phyloP scores from a whole-genome alignment of 2,329 filamentous ascomycete genomes.

The Sporothrix pseudoabietina region DNA sequence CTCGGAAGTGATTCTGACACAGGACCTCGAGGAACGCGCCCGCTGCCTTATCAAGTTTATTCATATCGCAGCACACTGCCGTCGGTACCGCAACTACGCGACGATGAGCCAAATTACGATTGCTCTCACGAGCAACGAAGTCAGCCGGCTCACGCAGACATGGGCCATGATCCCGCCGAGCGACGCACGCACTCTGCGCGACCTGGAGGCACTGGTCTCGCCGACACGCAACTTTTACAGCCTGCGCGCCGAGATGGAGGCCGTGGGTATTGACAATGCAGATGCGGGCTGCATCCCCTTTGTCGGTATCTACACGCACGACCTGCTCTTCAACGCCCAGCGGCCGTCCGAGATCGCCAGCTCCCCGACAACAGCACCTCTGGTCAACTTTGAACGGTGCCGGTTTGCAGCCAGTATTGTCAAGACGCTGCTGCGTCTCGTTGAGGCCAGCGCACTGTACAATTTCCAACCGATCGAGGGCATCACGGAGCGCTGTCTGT shows the following conservation, averaged over 20 bases:
- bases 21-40: slow-evolving; percentile 70
- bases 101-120: slow-evolving; percentile 81
- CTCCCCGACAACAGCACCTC: slow-evolving; percentile 64
- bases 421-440: slow-evolving; percentile 75
- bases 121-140: slow-evolving; percentile 72
- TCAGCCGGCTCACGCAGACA: slow-evolving; percentile 67
- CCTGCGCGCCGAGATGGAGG: slow-evolving; percentile 79
- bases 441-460: slow-evolving; percentile 77
- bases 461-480: slow-evolving; percentile 73
- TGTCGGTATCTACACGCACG: slow-evolving; percentile 80
- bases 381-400: slow-evolving; percentile 83
- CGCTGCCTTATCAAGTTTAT: slow-evolving; percentile 79
- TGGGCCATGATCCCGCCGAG: slow-evolving; percentile 69
- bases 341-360: slow-evolving; percentile 73
- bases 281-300: slow-evolving; percentile 80
- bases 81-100: slow-evolving; percentile 77
- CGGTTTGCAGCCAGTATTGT: slow-evolving; percentile 74
- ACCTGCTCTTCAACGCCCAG: slow-evolving; percentile 79
- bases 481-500: slow-evolving; percentile 78
- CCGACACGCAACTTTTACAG: slow-evolving; percentile 77
- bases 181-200: slow-evolving; percentile 66
- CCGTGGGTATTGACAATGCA: slow-evolving; percentile 51
- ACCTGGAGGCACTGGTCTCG: slow-evolving; percentile 72
- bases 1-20: slow-evolving; percentile 76
- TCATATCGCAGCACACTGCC: slow-evolving; percentile 76